Evolutionary conservation across 495 filamentous ascomycete species (phyloP), one percentile per base, ranked within the genome.

Genomic region (Penicillium subrubescens): DNA sequence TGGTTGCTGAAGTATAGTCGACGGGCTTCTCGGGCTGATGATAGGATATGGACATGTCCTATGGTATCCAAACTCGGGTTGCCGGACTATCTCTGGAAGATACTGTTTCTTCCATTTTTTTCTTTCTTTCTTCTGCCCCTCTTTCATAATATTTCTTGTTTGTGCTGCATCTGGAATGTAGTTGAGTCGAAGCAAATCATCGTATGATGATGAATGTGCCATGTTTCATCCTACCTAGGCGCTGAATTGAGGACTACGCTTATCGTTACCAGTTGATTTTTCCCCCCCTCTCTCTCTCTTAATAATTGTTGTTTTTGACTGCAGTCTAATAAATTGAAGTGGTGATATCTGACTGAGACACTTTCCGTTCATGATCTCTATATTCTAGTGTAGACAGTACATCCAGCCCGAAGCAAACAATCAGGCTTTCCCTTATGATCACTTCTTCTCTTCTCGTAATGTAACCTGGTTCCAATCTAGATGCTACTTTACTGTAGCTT

Each of bases 1-100:
- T 97, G 77, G 87, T 88, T 12, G 94, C 94, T 84, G 93, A 97
- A 70, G 75, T 93, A 54, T 96, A 84, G 62, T 25, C 21, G 27
- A 37, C 37, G 23, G 31, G 31, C 25, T 51, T 59, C 34, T 23
- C 19, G 31, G 34, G 50, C 50, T n/a, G 29, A 25, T 48, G 35
- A 33, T 21, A 15, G 31, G 29, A 25, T 21, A 15, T 44, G 29
- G 3, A 35, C 33, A 15, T 34, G 14, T 27, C 6, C 19, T 15
- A 19, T 44, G n/a, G 43, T 48, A 19, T 25, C 12, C 44, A 48
- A 0, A 10, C 10, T 25, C 8, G 25, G 25, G 25, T 52, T 27
- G 48, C 48, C 27, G n/a, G 23, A 8, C 46, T 29, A 29, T 29
- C 31, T 29, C 29, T 7, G 5, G 48, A 21, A n/a, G 27, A 52